Percentiles rank a stretch among this genome's conserved stretches.
Conservation (phyloP, 306 rosid genomes). For the Cicer arietinum region DNA sequence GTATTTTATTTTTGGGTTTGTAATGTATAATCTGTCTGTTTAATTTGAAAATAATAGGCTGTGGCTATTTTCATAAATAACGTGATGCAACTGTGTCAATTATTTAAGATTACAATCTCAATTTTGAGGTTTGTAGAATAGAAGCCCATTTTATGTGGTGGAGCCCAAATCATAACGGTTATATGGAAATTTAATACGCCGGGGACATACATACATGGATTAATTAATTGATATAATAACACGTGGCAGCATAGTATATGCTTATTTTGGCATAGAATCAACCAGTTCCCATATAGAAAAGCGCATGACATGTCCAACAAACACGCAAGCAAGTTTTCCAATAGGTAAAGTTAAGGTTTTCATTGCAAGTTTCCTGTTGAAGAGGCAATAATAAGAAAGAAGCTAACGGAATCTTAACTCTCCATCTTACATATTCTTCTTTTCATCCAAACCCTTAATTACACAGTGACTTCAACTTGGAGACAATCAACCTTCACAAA, state of each 20-base stretch:
- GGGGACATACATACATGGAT: conserved; percentile 4
- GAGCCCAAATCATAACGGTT: too few relatives aligned
- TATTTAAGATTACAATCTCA: neutral
- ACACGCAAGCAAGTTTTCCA: conserved; percentile 41
- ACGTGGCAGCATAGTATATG: conserved; percentile 29
- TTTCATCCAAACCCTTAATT: neutral
- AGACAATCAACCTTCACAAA: conserved; percentile 58
- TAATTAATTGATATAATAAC: neutral
- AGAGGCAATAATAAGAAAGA: conserved; percentile 44
- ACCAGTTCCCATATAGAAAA: conserved; percentile 35
- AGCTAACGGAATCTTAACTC: conserved; percentile 39
- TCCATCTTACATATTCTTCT: conserved; percentile 49
- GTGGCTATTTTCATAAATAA: conserved; percentile 7
- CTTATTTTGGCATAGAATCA: conserved; percentile 48
- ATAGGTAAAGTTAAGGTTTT: conserved; percentile 44
- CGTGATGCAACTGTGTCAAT: neutral
- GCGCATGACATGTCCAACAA: conserved; percentile 45
- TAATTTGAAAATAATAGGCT: conserved; percentile 39
- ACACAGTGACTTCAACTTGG: conserved; percentile 65
- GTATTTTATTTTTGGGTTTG: conserved; percentile 37
- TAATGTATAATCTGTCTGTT: conserved; percentile 35
- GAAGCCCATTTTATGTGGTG: too few relatives aligned
- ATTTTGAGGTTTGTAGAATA: too few relatives aligned
- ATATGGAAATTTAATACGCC: neutral
- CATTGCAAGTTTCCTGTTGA: conserved; percentile 50